phyloP scores from a whole-genome alignment of 441 rosid genomes.

The Croton laevigatus region DNA sequence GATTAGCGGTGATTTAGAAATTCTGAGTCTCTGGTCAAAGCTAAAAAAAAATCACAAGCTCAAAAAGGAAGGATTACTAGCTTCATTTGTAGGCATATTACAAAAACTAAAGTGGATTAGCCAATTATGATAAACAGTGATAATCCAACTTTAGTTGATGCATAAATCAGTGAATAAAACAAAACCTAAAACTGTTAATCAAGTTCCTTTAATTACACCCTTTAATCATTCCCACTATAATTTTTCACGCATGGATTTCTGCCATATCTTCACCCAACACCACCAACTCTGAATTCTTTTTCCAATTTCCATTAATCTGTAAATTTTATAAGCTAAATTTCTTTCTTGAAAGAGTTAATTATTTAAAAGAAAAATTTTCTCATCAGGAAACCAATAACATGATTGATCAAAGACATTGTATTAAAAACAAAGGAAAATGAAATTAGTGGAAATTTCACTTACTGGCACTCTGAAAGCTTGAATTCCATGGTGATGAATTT shows the following conservation, averaged over 20 bases:
- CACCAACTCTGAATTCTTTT: no score
- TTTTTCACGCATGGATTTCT: conserved; percentile 16
- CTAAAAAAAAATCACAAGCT: conserved; percentile 2
- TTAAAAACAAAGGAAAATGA: not conserved
- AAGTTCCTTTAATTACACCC: conserved; percentile 39
- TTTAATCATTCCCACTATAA: conserved; percentile 22
- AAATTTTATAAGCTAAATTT: not conserved
- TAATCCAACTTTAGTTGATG: conserved; percentile 20
- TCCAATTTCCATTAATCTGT: not conserved
- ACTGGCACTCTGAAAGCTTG: conserved; percentile 50
- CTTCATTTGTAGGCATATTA: conserved; percentile 20
- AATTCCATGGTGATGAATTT: conserved; percentile 52
- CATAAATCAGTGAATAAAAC: conserved; percentile 14
- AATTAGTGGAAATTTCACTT: conserved; percentile 19
- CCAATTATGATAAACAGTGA: conserved; percentile 19
- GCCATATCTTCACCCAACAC: conserved; percentile 3
- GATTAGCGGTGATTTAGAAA: not conserved
- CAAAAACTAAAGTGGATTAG: not conserved
- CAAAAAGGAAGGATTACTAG: conserved; percentile 11
- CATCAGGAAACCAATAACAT: not conserved
- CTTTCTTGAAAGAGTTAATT: not conserved
- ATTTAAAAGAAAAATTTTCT: no score
- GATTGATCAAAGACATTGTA: not conserved
- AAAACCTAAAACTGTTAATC: conserved; percentile 15
- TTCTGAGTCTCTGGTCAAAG: not conserved